Percentiles rank a stretch among this genome's conserved stretches.
These are phyloP conservation scores for Rosellinia necatrix DNA, from an alignment of 2,329 filamentous ascomycete genomes.

Conservation along the genomic window DNA sequence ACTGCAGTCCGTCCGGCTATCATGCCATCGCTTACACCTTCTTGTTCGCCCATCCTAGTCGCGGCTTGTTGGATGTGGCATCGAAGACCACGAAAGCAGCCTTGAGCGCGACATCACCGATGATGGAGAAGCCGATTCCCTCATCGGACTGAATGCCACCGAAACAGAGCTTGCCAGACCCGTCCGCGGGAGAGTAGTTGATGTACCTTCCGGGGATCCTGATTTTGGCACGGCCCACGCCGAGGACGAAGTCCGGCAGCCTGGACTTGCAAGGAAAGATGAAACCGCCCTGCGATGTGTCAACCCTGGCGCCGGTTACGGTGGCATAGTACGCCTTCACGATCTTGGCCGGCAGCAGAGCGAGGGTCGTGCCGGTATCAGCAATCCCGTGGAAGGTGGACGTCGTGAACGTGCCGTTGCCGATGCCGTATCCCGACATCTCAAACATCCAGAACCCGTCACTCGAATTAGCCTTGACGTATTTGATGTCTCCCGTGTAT, in stretches of 20 bases:
- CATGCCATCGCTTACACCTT: background rate
- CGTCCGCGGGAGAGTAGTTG: slow-evolving; percentile 53
- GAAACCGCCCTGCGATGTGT: slow-evolving; percentile 50
- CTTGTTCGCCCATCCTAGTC: slow-evolving; percentile 51
- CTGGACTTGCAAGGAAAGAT: slow-evolving; percentile 54
- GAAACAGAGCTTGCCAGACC: slow-evolving; percentile 55
- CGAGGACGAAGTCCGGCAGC: slow-evolving; percentile 55
- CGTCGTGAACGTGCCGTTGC: slow-evolving; percentile 6
- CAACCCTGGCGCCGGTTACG: slow-evolving; percentile 49
- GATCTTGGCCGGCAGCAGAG: slow-evolving; percentile 47
- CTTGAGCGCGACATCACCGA: slow-evolving; percentile 71
- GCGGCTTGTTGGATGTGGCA: slow-evolving; percentile 40
- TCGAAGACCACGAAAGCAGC: slow-evolving; percentile 67
- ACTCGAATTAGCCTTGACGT: slow-evolving; percentile 39
- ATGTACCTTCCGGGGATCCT: slow-evolving; percentile 56
- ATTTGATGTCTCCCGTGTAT: slow-evolving; percentile 40
- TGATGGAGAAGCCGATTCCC: slow-evolving; percentile 55
- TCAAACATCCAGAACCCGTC: slow-evolving; percentile 43
- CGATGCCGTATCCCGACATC: slow-evolving; percentile 36
- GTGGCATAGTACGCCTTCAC: slow-evolving; percentile 56
- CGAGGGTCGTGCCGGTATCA: slow-evolving; percentile 64
- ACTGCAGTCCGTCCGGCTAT: too few relatives aligned
- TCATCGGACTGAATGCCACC: slow-evolving; percentile 64
- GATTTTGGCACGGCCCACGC: slow-evolving; percentile 52
- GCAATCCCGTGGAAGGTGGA: slow-evolving; percentile 49